Evolutionary conservation across 2,329 filamentous ascomycete species (phyloP).

Genomic region (Colletotrichum karsti): DNA sequence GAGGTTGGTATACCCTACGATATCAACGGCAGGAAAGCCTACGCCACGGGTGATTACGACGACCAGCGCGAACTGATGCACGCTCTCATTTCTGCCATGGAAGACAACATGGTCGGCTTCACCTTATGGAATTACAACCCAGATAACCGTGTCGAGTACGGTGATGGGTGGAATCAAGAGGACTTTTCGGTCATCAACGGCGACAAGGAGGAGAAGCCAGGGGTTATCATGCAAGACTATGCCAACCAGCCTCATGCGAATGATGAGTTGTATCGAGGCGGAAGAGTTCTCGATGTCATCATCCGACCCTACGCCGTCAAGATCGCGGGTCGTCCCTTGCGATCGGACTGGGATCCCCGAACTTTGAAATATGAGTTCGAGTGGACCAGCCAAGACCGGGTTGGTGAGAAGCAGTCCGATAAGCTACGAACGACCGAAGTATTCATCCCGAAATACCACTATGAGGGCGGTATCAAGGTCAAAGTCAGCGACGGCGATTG

Average conservation of each 20-base stretch:
- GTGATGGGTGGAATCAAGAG: conserved; percentile 53
- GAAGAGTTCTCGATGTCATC: conserved; percentile 46
- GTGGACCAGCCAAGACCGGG: conserved; percentile 34
- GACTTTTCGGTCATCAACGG: conserved; percentile 51
- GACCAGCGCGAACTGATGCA: conserved; percentile 48
- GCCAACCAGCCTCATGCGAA: conserved; percentile 40
- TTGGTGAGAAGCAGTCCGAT: conserved; percentile 16
- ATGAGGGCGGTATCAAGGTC: conserved; percentile 37
- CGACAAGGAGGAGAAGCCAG: conserved; percentile 35
- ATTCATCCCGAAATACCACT: conserved; percentile 49
- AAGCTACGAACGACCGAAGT: conserved; percentile 44
- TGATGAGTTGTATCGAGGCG: conserved; percentile 47
- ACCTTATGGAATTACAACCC: conserved; percentile 52
- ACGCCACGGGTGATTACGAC: conserved; percentile 47
- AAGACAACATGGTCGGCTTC: conserved; percentile 46
- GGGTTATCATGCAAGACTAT: conserved; percentile 40
- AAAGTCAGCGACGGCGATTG: conserved; percentile 39
- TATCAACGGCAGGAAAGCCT: conserved; percentile 45
- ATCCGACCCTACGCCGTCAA: conserved; percentile 51
- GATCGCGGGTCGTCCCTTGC: conserved; percentile 43
- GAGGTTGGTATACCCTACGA: conserved; percentile 51
- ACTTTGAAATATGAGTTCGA: conserved; percentile 44
- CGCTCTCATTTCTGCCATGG: conserved; percentile 49
- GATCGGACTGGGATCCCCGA: conserved; percentile 44
- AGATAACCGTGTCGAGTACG: conserved; percentile 45